Evolutionary conservation across 2,329 filamentous ascomycete species (phyloP), one percentile per base, ranked within the genome.

Genomic region (Colletotrichum godetiae): DNA sequence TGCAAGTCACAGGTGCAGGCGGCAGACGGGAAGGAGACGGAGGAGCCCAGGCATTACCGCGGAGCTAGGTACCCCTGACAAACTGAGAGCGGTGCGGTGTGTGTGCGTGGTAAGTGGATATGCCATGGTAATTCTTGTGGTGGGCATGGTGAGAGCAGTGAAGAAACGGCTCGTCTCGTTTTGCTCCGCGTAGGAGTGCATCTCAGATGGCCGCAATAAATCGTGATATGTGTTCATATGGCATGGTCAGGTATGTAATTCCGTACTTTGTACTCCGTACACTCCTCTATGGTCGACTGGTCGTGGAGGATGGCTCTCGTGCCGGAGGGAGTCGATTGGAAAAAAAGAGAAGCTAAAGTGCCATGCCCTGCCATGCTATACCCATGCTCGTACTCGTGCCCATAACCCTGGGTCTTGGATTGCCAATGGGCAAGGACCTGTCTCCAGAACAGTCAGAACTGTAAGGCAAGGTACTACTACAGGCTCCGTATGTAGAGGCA

Each of bases 321-420:
- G 59, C 42, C 42, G 31, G 37, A 37, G 19, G 37, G 49, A 55
- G 55, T 49, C 29, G 46, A 63, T 53, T 19, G 27, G 15, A 52
- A 33, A 27, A 33, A 35, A 46, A 22, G 33, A 42, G 56, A 53
- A 49, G 66, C 52, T 33, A 69, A 56, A 68, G 63, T 68, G 65
- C 66, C 66, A 72, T 72, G 42, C 66, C 66, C 69, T 72, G 42
- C 24, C 58, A 29, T 46, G 56, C 68, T 56, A 27, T 24, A 37
- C 42, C 61, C 61, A 63, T 63, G 61, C 31, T 55, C 31, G 22
- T 8, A 19, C 69, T 46, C 65, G 49, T 68, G 53, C 46, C 37
- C 66, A 35, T 46, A 53, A 53, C 57, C 66, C 56, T 64, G 52
- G 70, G 66, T 49, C 42, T 56, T 64, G 66, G 65, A 7, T 55